Base-by-base conservation (phyloP, 495 filamentous ascomycete species). In the Penicillium silybi region DNA sequence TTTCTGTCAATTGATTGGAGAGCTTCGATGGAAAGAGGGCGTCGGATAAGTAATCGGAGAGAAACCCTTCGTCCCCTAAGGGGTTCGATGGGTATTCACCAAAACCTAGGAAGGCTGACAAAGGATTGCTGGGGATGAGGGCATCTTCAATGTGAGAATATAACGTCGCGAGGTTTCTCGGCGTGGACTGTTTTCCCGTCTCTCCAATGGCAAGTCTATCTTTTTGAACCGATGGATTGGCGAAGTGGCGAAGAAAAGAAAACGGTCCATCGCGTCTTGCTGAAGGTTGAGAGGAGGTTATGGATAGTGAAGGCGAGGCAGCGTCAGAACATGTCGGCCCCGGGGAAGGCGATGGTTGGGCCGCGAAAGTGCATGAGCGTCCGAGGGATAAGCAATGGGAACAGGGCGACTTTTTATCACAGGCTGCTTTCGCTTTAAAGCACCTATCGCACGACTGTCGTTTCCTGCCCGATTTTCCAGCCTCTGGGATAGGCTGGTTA, bases 201-300 rank as follows among this genome's bases (percentile, higher is more conserved):
- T 68, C 66, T 8, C 64, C 65, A 16, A 72, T 72, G 3, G 67
- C 69, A 23, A 72, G 60, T 29, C 64, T 56, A 25, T 72, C 69
- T 19, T 56, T 61, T 13, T 67, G 57, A 9, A 65, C 53, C n/a
- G 52, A 56, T 6, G 69, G 69, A 41, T 63, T 66, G 16, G 69
- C 64, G 39, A 72, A 70, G 29, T 65, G 66, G 0, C 56, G 54
- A 8, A 72, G 61, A 17, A 72, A 72, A 6, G 58, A 66, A 17
- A 72, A 72, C 13, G 57, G 63, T 1, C 40, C 52, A 11, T 46
- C 42, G 5, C 39, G 46, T 26, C 49, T 52, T 46, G 67, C 71
- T 1, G 71, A 77, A 19, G 64, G 85, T 4, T 71, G 81, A 23
- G 78, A 83, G 52, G 79, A 81, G 32, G 82, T 84, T 4, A 75